Evolutionary conservation across 768 basidiomycete species (phyloP), one percentile per base, ranked within the genome.

Genomic region (Pholiota molesta): DNA sequence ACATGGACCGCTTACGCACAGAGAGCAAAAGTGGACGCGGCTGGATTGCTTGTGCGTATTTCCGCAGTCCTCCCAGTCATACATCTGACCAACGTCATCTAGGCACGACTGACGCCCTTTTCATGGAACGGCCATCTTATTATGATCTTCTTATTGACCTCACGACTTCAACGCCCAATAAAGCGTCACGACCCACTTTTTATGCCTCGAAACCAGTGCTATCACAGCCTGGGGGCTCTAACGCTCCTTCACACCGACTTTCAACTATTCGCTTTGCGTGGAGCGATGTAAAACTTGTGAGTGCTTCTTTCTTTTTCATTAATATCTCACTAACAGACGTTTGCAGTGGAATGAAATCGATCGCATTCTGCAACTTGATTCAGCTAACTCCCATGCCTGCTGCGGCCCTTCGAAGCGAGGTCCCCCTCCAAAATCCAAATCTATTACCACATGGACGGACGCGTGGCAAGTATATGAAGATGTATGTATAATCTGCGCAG

Each of bases 381-480:
- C 78, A 11, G 77, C 77, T 23, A 55, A 66, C 28, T 55, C 73
- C 26, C 74, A 70, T 56, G 61, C 66, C 0, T 79, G 76, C 55
- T 84, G 84, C 55, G 78, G 78, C 26, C 55, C 74, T 14, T 70
- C 73, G 33, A 42, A 71, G 16, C 70, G 73, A 28, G 44, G 66
- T 29, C 52, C 35, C 7, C 35, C 35, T 37, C 35, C 67, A 5
- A 81, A 77, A 68, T 71, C 75, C 11, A 82, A 78, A 58, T 62
- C 78, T 9, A 69, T 82, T 19, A 78, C 84, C 3, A 66, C 79
- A 2, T 92, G 90, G 89, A 81, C 86, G 14, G 92, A 93, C 63
- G 83, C 84, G 8, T 93, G 91, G 91, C 83, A 85, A 26, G 78
- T 94, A 13, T 95, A 94, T 67, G 92, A 95, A 74, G 93, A 94